A percentile compares a stretch with the other conserved stretches of the same genome.
These are phyloP conservation scores for Acanthamoeba castellanii DNA, from an alignment of 208 protist genomes.

Conservation along the genomic window DNA sequence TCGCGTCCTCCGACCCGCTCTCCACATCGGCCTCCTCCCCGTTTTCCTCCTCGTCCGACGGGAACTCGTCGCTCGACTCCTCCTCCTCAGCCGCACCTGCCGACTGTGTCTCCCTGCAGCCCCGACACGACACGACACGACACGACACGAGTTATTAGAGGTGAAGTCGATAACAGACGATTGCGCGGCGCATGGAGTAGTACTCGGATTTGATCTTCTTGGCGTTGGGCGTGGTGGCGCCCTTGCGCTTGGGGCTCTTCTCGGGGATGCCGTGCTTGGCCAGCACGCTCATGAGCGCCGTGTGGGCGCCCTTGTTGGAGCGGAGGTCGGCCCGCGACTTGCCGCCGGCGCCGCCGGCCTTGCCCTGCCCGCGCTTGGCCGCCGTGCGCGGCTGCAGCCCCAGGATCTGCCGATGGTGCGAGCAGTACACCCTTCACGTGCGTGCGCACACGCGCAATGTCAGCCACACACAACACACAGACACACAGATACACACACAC, in stretches of 20 bases:
- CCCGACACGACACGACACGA: not conserved
- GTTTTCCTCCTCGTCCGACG: constrained; percentile 59
- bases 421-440: constrained; percentile 19
- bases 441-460: not conserved
- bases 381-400: constrained; percentile 36
- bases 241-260: constrained; percentile 42
- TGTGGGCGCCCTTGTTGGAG: constrained; percentile 37
- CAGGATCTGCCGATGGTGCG: constrained; percentile 31
- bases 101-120: not conserved
- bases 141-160: not conserved
- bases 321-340: constrained; percentile 15
- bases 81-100: constrained; percentile 12
- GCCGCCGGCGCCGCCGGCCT: not conserved
- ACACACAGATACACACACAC: not conserved
- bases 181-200: not conserved
- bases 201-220: constrained; percentile 28
- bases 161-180: not conserved
- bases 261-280: constrained; percentile 51
- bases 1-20: constrained; percentile 27
- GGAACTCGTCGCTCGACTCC: constrained; percentile 56
- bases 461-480: not conserved
- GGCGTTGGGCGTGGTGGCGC: not conserved
- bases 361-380: constrained; percentile 22
- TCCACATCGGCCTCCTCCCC: constrained; percentile 36
- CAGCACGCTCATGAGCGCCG: constrained; percentile 21